Conservation (phyloP, 2,329 filamentous ascomycete genomes). For the Malbranchea zuffiana region DNA sequence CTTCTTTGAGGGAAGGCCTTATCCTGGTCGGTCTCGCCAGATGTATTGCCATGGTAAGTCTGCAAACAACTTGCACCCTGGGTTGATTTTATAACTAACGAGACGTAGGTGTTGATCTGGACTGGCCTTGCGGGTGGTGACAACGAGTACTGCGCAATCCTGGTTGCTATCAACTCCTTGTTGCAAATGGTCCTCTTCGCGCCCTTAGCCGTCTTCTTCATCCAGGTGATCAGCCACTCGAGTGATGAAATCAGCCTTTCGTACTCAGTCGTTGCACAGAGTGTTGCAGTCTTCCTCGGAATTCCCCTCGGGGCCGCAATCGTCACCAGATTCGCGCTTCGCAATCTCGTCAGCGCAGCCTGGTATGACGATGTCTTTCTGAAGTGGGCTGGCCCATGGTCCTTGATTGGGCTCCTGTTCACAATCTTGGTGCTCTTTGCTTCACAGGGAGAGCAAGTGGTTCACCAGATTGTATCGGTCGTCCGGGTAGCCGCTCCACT, state of each 20-base stretch:
- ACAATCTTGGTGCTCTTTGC: conserved; percentile 81
- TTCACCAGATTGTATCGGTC: conserved; percentile 74
- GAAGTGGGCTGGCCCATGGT: conserved; percentile 59
- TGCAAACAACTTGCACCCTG: background rate
- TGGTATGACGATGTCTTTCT: conserved; percentile 63
- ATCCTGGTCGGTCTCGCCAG: conserved; percentile 74
- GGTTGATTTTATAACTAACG: background rate
- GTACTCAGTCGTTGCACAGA: conserved; percentile 62
- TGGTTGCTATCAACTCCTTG: conserved; percentile 64
- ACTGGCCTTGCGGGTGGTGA: conserved; percentile 67
- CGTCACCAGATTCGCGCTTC: conserved; percentile 57
- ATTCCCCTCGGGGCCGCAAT: conserved; percentile 73
- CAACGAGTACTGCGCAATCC: conserved; percentile 68
- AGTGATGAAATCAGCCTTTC: conserved; percentile 36
- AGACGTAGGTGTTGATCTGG: conserved; percentile 56
- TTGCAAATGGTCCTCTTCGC: conserved; percentile 65
- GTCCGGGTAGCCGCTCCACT: conserved; percentile 70
- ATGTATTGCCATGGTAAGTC: conserved; percentile 73
- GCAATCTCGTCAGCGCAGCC: conserved; percentile 41
- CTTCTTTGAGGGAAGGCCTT: conserved; percentile 49
- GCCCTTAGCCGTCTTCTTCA: conserved; percentile 57
- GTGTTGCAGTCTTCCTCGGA: conserved; percentile 73
- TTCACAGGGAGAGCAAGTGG: conserved; percentile 63
- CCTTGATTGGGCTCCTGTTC: conserved; percentile 71
- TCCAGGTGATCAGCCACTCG: conserved; percentile 53